Percentiles rank a stretch among this genome's conserved stretches.
Conservation (phyloP, 192 early-diverging fungal genomes). For the Diversispora eburnea region DNA sequence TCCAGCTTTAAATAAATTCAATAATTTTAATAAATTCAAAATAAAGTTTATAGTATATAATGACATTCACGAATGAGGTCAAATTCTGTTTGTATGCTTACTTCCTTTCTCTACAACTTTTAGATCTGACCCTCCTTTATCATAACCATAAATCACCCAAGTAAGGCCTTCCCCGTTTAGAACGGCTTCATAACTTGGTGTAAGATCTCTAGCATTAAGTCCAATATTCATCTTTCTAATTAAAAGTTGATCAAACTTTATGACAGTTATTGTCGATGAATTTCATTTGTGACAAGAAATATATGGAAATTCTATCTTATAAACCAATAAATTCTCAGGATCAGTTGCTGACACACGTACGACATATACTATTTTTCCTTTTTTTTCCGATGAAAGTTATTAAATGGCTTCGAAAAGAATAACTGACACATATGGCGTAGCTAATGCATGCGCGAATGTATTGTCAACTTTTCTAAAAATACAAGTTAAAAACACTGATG, state of each 20-base stretch:
- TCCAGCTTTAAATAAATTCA: constrained; percentile 41
- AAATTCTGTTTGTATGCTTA: constrained; percentile 10
- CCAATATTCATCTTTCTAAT: too few relatives aligned
- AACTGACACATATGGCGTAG: constrained; percentile 2
- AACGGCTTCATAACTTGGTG: constrained; percentile 62
- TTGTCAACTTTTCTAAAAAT: constrained; percentile 8
- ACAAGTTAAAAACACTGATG: constrained; percentile 4
- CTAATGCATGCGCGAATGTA: not conserved
- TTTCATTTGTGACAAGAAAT: too few relatives aligned
- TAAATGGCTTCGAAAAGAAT: constrained; percentile 3
- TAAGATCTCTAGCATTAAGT: constrained; percentile 53
- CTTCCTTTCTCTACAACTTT: constrained; percentile 62
- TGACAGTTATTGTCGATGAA: too few relatives aligned
- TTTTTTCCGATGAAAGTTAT: too few relatives aligned
- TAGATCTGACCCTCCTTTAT: constrained; percentile 66
- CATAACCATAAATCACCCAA: constrained; percentile 77
- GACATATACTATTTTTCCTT: too few relatives aligned
- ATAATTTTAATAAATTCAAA: not conserved
- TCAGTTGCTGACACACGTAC: too few relatives aligned
- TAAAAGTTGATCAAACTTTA: too few relatives aligned
- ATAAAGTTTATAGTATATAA: not conserved
- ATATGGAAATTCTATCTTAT: too few relatives aligned
- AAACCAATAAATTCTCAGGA: too few relatives aligned
- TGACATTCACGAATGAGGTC: too few relatives aligned
- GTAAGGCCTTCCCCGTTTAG: constrained; percentile 51